phyloP scores from a whole-genome alignment of 1,284 basidiomycete genomes.

The Trichosporon asahii region DNA sequence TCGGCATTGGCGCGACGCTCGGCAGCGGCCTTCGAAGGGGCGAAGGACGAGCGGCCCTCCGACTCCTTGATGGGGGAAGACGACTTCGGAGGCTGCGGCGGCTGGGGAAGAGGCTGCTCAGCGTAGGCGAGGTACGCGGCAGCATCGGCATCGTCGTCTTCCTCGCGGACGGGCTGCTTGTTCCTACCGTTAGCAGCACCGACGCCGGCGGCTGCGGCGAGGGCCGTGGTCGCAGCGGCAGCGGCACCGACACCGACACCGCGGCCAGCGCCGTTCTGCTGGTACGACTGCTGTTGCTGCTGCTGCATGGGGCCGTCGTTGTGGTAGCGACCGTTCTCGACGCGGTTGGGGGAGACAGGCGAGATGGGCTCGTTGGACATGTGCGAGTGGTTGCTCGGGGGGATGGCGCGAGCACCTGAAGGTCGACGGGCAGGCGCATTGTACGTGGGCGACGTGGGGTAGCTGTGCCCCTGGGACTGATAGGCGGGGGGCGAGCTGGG shows the following conservation, averaged over 20 bases:
- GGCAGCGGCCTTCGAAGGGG: slow-evolving; percentile 71
- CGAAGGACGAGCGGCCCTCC: slow-evolving; percentile 70
- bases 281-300: slow-evolving; percentile 1
- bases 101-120: slow-evolving; percentile 30
- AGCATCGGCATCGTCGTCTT: slow-evolving; percentile 37
- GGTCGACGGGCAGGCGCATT: slow-evolving; percentile 10
- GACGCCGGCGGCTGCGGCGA: background rate
- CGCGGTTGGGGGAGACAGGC: background rate
- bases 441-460: background rate
- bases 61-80: background rate
- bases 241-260: background rate
- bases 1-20: slow-evolving; percentile 77
- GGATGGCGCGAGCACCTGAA: slow-evolving; percentile 15
- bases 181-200: slow-evolving; percentile 8
- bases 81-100: background rate
- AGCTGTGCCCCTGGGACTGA: background rate
- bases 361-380: slow-evolving; percentile 1
- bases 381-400: slow-evolving; percentile 10
- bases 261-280: background rate
- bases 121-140: slow-evolving; percentile 43
- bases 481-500: background rate
- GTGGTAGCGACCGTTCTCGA: slow-evolving; percentile 1
- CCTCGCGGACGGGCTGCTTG: background rate
- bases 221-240: background rate
- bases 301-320: background rate